These are phyloP conservation scores for Tuctoria greenei DNA, from an alignment of 176 grass and related monocot genomes.

Conservation along the genomic window DNA sequence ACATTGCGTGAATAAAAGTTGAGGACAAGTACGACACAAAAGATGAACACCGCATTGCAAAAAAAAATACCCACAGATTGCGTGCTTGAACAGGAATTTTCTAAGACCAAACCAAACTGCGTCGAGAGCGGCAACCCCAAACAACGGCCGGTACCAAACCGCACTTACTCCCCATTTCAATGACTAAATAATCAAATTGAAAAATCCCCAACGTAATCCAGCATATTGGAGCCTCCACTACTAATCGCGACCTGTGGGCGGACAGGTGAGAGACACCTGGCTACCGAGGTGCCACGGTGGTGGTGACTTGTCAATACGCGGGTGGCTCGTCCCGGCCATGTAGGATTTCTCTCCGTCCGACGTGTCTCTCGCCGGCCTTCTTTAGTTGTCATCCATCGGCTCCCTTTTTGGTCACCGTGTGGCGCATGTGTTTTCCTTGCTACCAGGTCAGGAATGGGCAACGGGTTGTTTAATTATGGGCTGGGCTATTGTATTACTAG, in stretches of 20 bases:
- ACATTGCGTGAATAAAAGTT: neutral
- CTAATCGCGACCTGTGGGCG: slow-evolving; percentile 31
- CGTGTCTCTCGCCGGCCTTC: slow-evolving; percentile 6
- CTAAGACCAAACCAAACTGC: neutral
- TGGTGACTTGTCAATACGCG: slow-evolving; percentile 52
- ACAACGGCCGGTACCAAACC: slow-evolving; percentile 32
- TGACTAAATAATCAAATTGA: slow-evolving; percentile 15
- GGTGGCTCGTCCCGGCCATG: neutral
- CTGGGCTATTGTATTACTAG: neutral
- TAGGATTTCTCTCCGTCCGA: slow-evolving; percentile 11
- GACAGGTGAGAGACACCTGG: slow-evolving; percentile 20
- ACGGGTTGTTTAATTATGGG: neutral
- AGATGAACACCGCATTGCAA: neutral
- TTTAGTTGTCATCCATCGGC: neutral
- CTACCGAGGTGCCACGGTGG: neutral
- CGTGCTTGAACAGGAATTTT: slow-evolving; percentile 27
- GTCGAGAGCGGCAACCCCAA: neutral
- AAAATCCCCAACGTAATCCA: slow-evolving; percentile 29
- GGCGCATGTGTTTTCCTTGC: neutral
- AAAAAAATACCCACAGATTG: slow-evolving; percentile 6
- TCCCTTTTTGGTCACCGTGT: neutral
- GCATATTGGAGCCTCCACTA: slow-evolving; percentile 52
- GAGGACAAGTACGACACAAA: neutral
- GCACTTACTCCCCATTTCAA: slow-evolving; percentile 49
- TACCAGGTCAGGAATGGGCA: too few relatives aligned